phyloP scores from a whole-genome alignment of 2,329 filamentous ascomycete genomes.

The Albifimbria verrucaria region DNA sequence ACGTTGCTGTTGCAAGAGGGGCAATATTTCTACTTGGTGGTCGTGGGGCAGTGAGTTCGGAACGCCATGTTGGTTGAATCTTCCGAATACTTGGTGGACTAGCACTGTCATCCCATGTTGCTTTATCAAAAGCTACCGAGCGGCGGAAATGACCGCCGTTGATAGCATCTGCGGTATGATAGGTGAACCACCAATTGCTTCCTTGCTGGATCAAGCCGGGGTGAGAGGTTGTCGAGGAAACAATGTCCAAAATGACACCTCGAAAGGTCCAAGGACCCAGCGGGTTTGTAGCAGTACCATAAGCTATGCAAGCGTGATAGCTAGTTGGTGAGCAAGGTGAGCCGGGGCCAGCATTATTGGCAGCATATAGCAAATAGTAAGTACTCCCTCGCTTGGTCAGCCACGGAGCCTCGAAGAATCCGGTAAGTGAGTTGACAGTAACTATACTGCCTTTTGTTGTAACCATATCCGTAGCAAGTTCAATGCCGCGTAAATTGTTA shows the following conservation, averaged over 20 bases:
- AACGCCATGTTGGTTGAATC: conserved; percentile 25
- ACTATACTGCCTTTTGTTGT: conserved; percentile 23
- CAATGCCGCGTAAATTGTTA: conserved; percentile 27
- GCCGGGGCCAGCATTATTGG: conserved; percentile 31
- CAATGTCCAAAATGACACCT: conserved; percentile 29
- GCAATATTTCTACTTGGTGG: conserved; percentile 30
- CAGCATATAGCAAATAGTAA: conserved; percentile 37
- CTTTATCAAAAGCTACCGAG: conserved; percentile 29
- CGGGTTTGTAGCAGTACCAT: conserved; percentile 29
- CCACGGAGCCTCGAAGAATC: conserved; percentile 37
- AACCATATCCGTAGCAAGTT: conserved; percentile 33
- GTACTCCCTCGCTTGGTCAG: conserved; percentile 30
- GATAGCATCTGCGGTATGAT: conserved; percentile 32
- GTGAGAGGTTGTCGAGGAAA: conserved; percentile 34
- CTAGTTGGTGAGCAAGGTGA: conserved; percentile 34
- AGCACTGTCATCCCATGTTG: conserved; percentile 27
- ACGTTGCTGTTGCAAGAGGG: conserved; percentile 18
- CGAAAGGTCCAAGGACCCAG: conserved; percentile 33
- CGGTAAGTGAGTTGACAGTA: conserved; percentile 21
- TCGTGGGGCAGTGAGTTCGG: conserved; percentile 9
- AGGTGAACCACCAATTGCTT: conserved; percentile 27
- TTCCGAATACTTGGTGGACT: conserved; percentile 23
- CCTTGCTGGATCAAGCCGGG: conserved; percentile 27
- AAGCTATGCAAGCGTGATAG: conserved; percentile 35
- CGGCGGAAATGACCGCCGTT: conserved; percentile 32